Percentiles rank a stretch among this genome's conserved stretches.
phyloP scores from a whole-genome alignment of 768 basidiomycete species.

The Rhizopogon roseolus region DNA sequence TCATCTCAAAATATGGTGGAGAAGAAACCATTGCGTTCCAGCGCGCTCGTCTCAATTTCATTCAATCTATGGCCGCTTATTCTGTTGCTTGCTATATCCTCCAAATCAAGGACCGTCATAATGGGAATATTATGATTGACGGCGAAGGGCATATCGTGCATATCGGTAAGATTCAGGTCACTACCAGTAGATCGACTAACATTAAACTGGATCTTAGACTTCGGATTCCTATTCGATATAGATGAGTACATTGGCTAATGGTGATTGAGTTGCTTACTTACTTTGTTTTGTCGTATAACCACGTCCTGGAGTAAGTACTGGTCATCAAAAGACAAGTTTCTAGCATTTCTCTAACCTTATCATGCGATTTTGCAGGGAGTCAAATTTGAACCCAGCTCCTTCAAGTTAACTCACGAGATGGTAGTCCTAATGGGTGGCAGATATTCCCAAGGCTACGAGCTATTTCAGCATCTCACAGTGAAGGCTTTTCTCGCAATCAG shows the following conservation, averaged over 20 bases:
- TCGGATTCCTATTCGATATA: slow-evolving; percentile 97
- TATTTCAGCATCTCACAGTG: slow-evolving; percentile 90
- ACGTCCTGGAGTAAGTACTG: slow-evolving; percentile 57
- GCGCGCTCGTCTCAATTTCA: slow-evolving; percentile 89
- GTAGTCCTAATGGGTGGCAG: slow-evolving; percentile 95
- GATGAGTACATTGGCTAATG: slow-evolving; percentile 60
- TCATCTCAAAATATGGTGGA: slow-evolving; percentile 88
- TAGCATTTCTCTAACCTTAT: slow-evolving; percentile 5
- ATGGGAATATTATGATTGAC: slow-evolving; percentile 99
- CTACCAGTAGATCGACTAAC: background rate
- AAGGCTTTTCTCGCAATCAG: slow-evolving; percentile 96
- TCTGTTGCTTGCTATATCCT: slow-evolving; percentile 97
- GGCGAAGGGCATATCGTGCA: slow-evolving; percentile 96
- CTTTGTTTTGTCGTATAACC: slow-evolving; percentile 20
- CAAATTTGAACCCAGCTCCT: slow-evolving; percentile 97
- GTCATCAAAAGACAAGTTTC: background rate
- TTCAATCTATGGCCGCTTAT: slow-evolving; percentile 99
- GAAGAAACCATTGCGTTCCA: slow-evolving; percentile 89
- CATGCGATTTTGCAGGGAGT: slow-evolving; percentile 58
- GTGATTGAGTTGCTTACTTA: slow-evolving; percentile 15
- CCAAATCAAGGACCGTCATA: slow-evolving; percentile 98
- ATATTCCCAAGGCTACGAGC: slow-evolving; percentile 88
- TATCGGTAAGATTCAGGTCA: slow-evolving; percentile 58
- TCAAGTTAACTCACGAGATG: slow-evolving; percentile 99
- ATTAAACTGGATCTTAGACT: slow-evolving; percentile 48